These are phyloP conservation scores for Penicillium paxilli DNA, from an alignment of 495 filamentous ascomycete genomes.

Conservation along the genomic window DNA sequence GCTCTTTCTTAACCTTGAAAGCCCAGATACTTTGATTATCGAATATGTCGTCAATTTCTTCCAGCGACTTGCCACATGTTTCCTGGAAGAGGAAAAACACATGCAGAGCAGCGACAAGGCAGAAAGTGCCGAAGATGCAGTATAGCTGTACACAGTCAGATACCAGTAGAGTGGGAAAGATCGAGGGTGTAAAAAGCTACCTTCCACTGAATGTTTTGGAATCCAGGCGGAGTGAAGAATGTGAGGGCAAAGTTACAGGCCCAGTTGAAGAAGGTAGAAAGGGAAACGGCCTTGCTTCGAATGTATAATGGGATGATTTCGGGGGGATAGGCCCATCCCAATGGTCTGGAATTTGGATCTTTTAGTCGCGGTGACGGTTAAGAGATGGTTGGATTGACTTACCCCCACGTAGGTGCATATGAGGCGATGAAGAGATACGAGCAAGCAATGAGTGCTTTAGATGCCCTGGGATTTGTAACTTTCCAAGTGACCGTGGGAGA, in stretches of 20 bases:
- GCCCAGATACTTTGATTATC: slow-evolving; percentile 22
- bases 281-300: slow-evolving; percentile 18
- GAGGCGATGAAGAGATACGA: slow-evolving; percentile 66
- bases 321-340: slow-evolving; percentile 20
- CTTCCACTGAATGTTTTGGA: slow-evolving; percentile 59
- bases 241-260: slow-evolving; percentile 48
- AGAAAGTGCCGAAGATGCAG: slow-evolving; percentile 19
- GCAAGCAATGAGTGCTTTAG: slow-evolving; percentile 59
- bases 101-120: slow-evolving; percentile 63
- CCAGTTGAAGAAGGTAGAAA: slow-evolving; percentile 21
- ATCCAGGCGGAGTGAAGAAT: slow-evolving; percentile 62
- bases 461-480: slow-evolving; percentile 45
- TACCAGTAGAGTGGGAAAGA: not conserved
- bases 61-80: slow-evolving; percentile 61
- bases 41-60: slow-evolving; percentile 69
- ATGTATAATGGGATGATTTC: slow-evolving; percentile 22
- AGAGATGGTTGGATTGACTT: not conserved
- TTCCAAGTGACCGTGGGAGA: slow-evolving; percentile 57
- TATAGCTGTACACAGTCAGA: slow-evolving; percentile 8
- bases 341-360: slow-evolving; percentile 2
- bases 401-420: slow-evolving; percentile 53
- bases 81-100: slow-evolving; percentile 68
- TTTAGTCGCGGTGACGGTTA: not conserved
- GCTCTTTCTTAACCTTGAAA: slow-evolving; percentile 8
- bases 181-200: not conserved